A percentile compares a stretch with the other conserved stretches of the same genome.
phyloP scores from a whole-genome alignment of 257 asterid species.

The Galeopsis tetrahit region DNA sequence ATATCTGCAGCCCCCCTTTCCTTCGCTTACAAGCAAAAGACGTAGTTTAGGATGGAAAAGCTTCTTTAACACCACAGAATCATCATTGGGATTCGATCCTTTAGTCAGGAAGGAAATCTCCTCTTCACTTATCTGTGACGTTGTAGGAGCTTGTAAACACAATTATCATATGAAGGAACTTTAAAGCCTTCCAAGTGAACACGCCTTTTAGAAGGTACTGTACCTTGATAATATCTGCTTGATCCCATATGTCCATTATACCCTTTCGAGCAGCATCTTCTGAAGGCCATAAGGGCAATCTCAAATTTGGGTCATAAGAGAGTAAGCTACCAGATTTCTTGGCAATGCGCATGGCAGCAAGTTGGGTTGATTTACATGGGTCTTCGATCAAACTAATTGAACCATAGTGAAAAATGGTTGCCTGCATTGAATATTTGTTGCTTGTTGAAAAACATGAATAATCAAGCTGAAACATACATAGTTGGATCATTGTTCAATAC shows the following conservation, averaged over 20 bases:
- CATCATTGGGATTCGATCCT: constrained; percentile 70
- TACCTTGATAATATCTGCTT: constrained; percentile 92
- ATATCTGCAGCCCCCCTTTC: constrained; percentile 84
- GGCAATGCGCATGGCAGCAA: constrained; percentile 80
- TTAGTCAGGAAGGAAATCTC: constrained; percentile 81
- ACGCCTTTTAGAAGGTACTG: background rate
- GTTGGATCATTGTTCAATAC: background rate
- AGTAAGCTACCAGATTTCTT: constrained; percentile 78
- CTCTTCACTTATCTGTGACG: constrained; percentile 81
- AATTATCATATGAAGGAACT: background rate
- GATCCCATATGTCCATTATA: constrained; percentile 81
- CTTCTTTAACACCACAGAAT: constrained; percentile 71
- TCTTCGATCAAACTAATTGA: constrained; percentile 91
- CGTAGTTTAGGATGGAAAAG: constrained; percentile 79
- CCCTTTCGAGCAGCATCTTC: constrained; percentile 78
- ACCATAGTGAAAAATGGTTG: constrained; percentile 84
- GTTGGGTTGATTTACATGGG: constrained; percentile 85
- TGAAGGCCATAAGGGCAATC: constrained; percentile 94
- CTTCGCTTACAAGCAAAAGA: constrained; percentile 84
- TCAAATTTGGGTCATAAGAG: constrained; percentile 91
- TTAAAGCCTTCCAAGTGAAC: background rate
- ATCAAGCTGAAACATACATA: constrained; percentile 1
- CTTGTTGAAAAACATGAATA: constrained; percentile 26
- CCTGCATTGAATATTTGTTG: constrained; percentile 53
- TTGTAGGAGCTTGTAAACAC: constrained; percentile 24